Base-by-base conservation (phyloP, 345 rosid species). In the Arabidopsis thaliana region DNA sequence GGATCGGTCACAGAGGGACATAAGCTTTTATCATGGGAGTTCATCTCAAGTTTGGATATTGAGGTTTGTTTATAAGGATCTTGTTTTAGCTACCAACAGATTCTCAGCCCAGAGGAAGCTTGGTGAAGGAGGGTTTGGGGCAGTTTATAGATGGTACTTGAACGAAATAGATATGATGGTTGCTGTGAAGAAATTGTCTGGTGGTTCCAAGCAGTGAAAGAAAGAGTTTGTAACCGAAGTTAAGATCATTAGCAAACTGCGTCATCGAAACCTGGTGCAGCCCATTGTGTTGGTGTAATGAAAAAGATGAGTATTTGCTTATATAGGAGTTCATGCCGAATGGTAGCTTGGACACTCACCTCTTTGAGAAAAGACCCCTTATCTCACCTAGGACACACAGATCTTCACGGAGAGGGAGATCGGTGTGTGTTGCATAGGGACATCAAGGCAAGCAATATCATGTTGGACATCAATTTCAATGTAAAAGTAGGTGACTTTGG, bases 261-360 rank as follows among this genome's bases (percentile, higher is more conserved):
- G 82, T 34, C 85, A 85, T 34, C 53, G 80, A 16, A 81, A 85
- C 79, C 56, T 85, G 20, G 86, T 83, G 55, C 79, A 81, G 20
- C 77, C 83, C 55, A 25, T 85, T 1, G 85, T 16, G 81, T 11
- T 85, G 84, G 86, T 85, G 83, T 38, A 82, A 79, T 38, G 85
- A 83, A n/a, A 57, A 41, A 59, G 74, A 65, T 5, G 83, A 82
- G 49, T 78, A 75, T 46, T 25, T 84, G 28, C 67, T 84, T 1
- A 79, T 80, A 20, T 84, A 78, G 55, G 84, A 82, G 63, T 69
- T 75, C 38, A 78, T 82, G 85, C 69, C 81, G 33, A 78, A 80
- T 24, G 81, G 84, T 13, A 81, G 85, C 60, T 60, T 82, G 5
- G 81, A 80, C 55, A 22, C 48, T 20, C 84, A 84, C 59, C 79